Conservation (phyloP, 495 filamentous ascomycete species). For the Bryoglossum gracile region DNA sequence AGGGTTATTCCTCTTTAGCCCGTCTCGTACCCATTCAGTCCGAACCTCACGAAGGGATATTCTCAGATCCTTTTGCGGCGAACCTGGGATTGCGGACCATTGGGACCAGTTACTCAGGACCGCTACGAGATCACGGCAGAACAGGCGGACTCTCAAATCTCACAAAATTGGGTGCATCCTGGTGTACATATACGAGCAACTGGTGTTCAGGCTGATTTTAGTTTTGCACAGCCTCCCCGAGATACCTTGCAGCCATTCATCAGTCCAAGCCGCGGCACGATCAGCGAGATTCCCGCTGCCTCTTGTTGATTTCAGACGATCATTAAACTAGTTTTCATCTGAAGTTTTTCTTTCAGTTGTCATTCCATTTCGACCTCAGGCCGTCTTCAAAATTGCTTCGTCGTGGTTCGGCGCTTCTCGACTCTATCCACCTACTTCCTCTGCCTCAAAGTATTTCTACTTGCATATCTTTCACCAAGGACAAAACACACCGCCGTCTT, state of each 20-base stretch:
- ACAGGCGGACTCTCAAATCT: not conserved
- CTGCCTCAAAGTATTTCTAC: too few species aligned
- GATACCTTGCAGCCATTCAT: not conserved
- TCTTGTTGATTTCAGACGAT: conserved; percentile 1
- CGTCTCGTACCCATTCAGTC: too few species aligned
- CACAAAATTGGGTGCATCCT: not conserved
- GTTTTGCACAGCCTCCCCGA: conserved; percentile 9
- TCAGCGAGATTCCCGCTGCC: not conserved
- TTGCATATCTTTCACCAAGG: too few species aligned
- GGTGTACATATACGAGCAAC: conserved; percentile 1
- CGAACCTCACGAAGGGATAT: too few species aligned
- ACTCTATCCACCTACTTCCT: too few species aligned
- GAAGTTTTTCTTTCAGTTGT: not conserved
- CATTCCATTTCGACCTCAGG: too few species aligned
- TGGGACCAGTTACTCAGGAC: too few species aligned
- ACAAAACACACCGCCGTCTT: conserved; percentile 5
- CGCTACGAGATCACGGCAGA: conserved; percentile 1
- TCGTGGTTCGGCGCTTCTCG: too few species aligned
- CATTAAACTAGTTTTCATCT: conserved; percentile 4
- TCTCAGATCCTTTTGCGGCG: too few species aligned
- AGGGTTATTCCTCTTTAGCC: too few species aligned
- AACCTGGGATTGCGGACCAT: too few species aligned
- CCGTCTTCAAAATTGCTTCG: too few species aligned
- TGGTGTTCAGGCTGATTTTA: conserved; percentile 4
- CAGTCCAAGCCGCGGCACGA: not conserved